Evolutionary conservation across 1,139 yeast species (phyloP), one percentile per base, ranked within the genome.

Genomic region (Torulaspora pretoriensis): DNA sequence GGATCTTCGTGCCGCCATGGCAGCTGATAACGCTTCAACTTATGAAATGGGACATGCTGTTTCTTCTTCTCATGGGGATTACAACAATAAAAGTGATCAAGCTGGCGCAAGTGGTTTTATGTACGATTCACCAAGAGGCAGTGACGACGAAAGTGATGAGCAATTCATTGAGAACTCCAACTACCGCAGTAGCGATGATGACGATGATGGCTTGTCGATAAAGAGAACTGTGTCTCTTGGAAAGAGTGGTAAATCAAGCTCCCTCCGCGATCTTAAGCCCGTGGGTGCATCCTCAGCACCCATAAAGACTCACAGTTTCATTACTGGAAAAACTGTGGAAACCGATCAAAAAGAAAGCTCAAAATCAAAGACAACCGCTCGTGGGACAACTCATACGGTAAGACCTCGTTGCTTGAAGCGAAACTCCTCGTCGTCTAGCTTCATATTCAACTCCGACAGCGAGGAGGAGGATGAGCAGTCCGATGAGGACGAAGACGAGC

Each of bases 91-190:
- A 5, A 36, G 39, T 30, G 38, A 36, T 16, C 24, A 30, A 16
- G 12, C 26, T 8, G 32, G 42, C 26, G 8, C 37, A 23, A 42
- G 27, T 30, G 33, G 35, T 17, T 38, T 42, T 17, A 22, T 42
- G 25, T 34, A 41, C 52, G 75, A 70, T 70, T 63, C 73, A 65
- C 43, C 80, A 71, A 27, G 52, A 8, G 47, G 47, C 26, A 46
- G 49, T 17, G 50, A 52, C 31, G 48, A 55, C 47, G 77, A 72
- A 71, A 51, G 78, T 67, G 66, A 73, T 65, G 43, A 80, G 72
- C 56, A 56, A 36, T 57, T 57, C 41, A 57, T 57, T 36, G 61
- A 56, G 40, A 48, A 56, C 38, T 54, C 60, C 6, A 47, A 48
- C 24, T 43, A 46, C 6, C 49, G 48, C 26, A 47, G 50, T 27